Evolutionary conservation across 2,329 filamentous ascomycete species (phyloP), one percentile per base, ranked within the genome.

Genomic region (Pseudogymnoascus sp.): DNA sequence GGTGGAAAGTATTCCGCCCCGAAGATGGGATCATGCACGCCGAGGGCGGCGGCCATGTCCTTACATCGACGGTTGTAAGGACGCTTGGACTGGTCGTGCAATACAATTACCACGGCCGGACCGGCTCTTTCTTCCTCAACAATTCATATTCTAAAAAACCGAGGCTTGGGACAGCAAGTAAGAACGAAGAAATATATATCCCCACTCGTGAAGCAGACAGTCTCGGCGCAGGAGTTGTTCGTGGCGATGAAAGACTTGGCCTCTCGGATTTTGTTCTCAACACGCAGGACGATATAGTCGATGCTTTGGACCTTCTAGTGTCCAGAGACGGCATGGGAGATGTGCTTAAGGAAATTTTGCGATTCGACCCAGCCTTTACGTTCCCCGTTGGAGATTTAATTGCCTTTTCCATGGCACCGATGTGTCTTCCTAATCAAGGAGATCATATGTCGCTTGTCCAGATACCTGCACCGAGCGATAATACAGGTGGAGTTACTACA

Each of bases 11-110:
- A 1, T 72, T 73, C 59, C 64, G 67, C 42, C 68, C 68, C 10
- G 64, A 60, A n/a, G 65, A 68, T 61, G 72, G 72, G 9, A 68
- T 66, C 17, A 40, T 74, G 29, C 64, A 73, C 64, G 74, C 74
- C 10, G 73, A 75, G 69, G 75, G 74, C 1, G 74, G 74, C 60
- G 74, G 73, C 1, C 72, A 74, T 35, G 74, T 72, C 29, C 61
- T 76, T 42, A 74, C 72, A 6, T 75, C 74, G 2, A 73, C 72
- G 0, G 65, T 67, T 3, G 72, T 75, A 3, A 64, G 68, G 26
- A 68, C 68, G 13, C 61, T 72, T 21, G 71, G 70, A 1, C 65
- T 70, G 9, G 66, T 70, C 7, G 23, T 71, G 23, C 68, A 70
- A 59, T 71, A 69, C 35, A 42, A 62, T 7, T 66, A 66, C 23